Percentiles rank a stretch among this genome's conserved stretches.
These are phyloP conservation scores for Inonotus hispidus DNA, from an alignment of 1,284 basidiomycete species.

Conservation along the genomic window DNA sequence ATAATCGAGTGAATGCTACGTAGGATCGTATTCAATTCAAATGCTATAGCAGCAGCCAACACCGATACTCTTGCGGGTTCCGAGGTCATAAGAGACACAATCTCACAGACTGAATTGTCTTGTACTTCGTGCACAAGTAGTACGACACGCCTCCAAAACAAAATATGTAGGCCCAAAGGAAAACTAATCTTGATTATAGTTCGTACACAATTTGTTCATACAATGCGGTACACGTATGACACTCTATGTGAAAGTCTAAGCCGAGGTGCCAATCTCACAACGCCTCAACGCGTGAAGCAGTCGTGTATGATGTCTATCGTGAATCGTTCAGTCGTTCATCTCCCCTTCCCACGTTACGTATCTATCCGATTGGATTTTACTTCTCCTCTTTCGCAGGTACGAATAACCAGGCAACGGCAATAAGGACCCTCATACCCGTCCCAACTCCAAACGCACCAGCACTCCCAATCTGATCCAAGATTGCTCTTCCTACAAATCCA, in stretches of 20 bases:
- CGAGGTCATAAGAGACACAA: too few relatives aligned
- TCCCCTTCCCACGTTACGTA: background rate
- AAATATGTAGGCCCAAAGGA: background rate
- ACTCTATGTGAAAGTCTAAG: background rate
- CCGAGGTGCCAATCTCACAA: too few relatives aligned
- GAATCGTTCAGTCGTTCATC: background rate
- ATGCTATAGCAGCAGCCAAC: too few relatives aligned
- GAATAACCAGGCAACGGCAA: slow-evolving; percentile 65
- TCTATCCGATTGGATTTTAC: background rate
- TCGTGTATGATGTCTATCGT: background rate
- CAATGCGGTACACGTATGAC: background rate
- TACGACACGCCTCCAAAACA: too few relatives aligned
- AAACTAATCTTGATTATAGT: background rate
- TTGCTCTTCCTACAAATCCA: slow-evolving; percentile 63
- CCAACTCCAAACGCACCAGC: slow-evolving; percentile 65
- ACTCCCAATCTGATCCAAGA: slow-evolving; percentile 57
- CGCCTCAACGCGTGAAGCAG: too few relatives aligned
- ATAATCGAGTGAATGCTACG: too few relatives aligned
- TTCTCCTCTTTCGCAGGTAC: slow-evolving; percentile 43
- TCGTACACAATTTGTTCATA: too few relatives aligned
- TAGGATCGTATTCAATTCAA: too few relatives aligned
- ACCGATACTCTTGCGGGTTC: too few relatives aligned
- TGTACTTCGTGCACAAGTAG: too few relatives aligned
- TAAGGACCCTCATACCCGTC: slow-evolving; percentile 57
- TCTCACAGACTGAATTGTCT: too few relatives aligned